phyloP scores from a whole-genome alignment of 2,329 filamentous ascomycete genomes.

The Proliferodiscus dingleyae region DNA sequence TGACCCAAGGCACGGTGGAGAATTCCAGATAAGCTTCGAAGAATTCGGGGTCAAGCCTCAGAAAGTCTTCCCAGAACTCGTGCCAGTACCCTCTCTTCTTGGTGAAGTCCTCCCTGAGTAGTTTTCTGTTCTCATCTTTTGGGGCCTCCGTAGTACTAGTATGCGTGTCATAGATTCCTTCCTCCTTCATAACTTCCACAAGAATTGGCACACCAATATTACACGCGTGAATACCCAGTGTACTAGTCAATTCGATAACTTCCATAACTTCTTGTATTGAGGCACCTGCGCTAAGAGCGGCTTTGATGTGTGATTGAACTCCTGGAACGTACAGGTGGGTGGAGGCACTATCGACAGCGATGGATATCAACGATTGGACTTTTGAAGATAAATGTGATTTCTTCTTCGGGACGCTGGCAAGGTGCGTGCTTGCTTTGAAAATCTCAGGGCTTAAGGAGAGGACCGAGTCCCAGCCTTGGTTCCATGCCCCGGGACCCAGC shows the following conservation, averaged over 20 bases:
- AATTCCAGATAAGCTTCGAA: conserved; percentile 44
- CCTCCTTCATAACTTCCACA: conserved; percentile 42
- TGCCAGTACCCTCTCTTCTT: conserved; percentile 44
- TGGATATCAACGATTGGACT: conserved; percentile 38
- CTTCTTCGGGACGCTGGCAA: conserved; percentile 5
- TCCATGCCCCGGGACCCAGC: conserved; percentile 4
- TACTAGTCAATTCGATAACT: conserved; percentile 39
- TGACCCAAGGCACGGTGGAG: conserved; percentile 39
- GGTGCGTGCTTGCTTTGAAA: conserved; percentile 4
- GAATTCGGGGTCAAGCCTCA: conserved; percentile 42
- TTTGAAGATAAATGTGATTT: conserved; percentile 36
- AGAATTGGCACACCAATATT: conserved; percentile 43
- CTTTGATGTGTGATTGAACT: conserved; percentile 37
- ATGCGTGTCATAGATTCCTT: conserved; percentile 35
- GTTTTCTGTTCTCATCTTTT: conserved; percentile 32
- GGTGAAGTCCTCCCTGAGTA: conserved; percentile 39
- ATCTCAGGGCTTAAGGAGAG: conserved; percentile 6
- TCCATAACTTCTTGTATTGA: conserved; percentile 40
- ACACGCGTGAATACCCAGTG: conserved; percentile 43
- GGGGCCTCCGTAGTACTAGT: conserved; percentile 29
- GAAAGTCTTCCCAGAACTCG: conserved; percentile 40
- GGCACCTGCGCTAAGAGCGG: conserved; percentile 37
- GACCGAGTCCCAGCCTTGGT: conserved; percentile 2
- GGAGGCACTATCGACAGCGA: conserved; percentile 39
- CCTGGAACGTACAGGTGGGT: conserved; percentile 42